Percentiles rank a stretch among this genome's conserved stretches.
These are phyloP conservation scores for Detonula confervacea DNA, from an alignment of 352 stramenopile genomes.

Conservation along the genomic window DNA sequence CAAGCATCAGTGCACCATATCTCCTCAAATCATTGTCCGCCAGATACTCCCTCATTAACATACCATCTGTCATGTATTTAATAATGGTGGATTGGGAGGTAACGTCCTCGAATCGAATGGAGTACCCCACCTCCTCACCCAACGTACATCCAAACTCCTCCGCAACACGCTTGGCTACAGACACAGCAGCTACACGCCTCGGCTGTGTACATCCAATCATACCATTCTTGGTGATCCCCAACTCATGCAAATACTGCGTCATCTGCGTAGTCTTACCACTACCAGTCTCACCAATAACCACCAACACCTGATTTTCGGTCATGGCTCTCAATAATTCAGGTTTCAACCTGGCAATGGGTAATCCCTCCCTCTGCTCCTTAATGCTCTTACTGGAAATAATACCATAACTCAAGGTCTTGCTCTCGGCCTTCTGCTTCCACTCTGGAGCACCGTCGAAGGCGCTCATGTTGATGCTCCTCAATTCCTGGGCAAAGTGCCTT, in stretches of 20 bases:
- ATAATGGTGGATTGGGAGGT: constrained; percentile 97
- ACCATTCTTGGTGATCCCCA: constrained; percentile 93
- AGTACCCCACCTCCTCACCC: constrained; percentile 91
- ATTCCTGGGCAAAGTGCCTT: constrained; percentile 96
- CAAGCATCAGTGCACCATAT: constrained; percentile 90
- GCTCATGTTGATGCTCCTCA: constrained; percentile 85
- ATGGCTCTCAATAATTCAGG: constrained; percentile 94
- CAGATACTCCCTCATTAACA: constrained; percentile 99
- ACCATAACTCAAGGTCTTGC: constrained; percentile 96
- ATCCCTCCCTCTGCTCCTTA: constrained; percentile 94
- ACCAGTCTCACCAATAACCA: constrained; percentile 99
- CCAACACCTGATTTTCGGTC: constrained; percentile 93
- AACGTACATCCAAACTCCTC: constrained; percentile 95
- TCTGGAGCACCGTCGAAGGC: constrained; percentile 87
- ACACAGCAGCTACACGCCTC: constrained; percentile 93
- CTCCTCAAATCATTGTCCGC: constrained; percentile 89
- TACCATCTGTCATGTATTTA: constrained; percentile 99
- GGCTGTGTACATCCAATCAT: constrained; percentile 95
- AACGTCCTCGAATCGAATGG: constrained; percentile 90
- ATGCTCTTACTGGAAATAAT: constrained; percentile 95
- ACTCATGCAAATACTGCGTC: constrained; percentile 99
- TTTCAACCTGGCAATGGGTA: constrained; percentile 98
- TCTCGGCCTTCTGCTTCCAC: constrained; percentile 97
- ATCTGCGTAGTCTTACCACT: constrained; percentile 98
- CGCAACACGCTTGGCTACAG: constrained; percentile 95